Percentiles rank a stretch among this genome's conserved stretches.
Conservation (phyloP, 352 stramenopile genomes). For the Blastocystis sp. region DNA sequence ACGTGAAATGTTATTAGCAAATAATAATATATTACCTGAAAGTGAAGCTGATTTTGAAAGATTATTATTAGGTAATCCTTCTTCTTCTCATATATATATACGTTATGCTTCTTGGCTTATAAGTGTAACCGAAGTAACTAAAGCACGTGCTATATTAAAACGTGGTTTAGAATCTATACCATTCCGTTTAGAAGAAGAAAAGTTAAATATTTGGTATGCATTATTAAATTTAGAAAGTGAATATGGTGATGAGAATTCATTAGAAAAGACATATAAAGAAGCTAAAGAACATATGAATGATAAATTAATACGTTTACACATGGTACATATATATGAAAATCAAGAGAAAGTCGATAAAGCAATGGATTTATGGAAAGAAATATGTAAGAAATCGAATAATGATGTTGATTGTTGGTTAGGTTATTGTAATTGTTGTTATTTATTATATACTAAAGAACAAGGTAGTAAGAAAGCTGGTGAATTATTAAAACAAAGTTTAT, state of each 20-base stretch:
- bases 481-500: constrained; percentile 12
- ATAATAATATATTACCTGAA: background rate
- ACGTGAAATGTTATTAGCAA: constrained; percentile 4
- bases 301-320: background rate
- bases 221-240: constrained; percentile 32
- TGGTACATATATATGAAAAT: constrained; percentile 8
- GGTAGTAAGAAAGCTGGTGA: constrained; percentile 9
- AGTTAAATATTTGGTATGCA: constrained; percentile 18
- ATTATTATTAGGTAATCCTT: constrained; percentile 3
- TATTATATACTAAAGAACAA: constrained; percentile 29
- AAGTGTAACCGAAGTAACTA: constrained; percentile 13
- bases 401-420: constrained; percentile 22
- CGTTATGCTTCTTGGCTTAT: constrained; percentile 24
- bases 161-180: constrained; percentile 21
- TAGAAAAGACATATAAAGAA: constrained; percentile 7
- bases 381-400: constrained; percentile 13
- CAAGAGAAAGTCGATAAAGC: constrained; percentile 13
- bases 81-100: constrained; percentile 4
- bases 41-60: constrained; percentile 26
- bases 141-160: constrained; percentile 21
- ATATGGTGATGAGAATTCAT: constrained; percentile 19
- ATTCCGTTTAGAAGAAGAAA: constrained; percentile 24
- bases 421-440: background rate
- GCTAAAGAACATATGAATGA: constrained; percentile 19
- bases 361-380: constrained; percentile 25